These are phyloP conservation scores for Oldenlandia corymbosa DNA, from an alignment of 257 asterid species.

Conservation along the genomic window DNA sequence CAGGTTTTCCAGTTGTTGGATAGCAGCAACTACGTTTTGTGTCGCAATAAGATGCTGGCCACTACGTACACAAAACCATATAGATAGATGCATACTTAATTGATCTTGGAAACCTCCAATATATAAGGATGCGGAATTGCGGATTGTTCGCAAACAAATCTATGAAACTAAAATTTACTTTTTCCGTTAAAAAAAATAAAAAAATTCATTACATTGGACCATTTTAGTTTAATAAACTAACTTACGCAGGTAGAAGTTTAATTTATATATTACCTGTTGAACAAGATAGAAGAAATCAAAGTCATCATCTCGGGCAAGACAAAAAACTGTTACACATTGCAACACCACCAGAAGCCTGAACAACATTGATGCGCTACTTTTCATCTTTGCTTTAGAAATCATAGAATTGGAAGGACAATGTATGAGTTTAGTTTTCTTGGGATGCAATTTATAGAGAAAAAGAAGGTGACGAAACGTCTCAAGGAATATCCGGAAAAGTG, in stretches of 20 bases:
- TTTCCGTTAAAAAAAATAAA: too few relatives aligned
- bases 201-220: too few relatives aligned
- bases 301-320: slow-evolving; percentile 19
- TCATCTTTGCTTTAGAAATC: not conserved
- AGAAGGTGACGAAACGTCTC: not conserved
- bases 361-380: slow-evolving; percentile 16
- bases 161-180: too few relatives aligned
- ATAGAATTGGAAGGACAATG: not conserved
- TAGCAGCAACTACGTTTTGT: slow-evolving; percentile 60
- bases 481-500: slow-evolving; percentile 11
- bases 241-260: too few relatives aligned
- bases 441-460: slow-evolving; percentile 15
- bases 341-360: slow-evolving; percentile 13
- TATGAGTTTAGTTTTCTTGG: not conserved
- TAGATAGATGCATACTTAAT: too few relatives aligned
- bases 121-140: too few relatives aligned
- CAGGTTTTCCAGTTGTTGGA: slow-evolving; percentile 64
- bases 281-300: slow-evolving; percentile 43
- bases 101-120: too few relatives aligned
- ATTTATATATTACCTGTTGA: slow-evolving; percentile 29
- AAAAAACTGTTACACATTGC: slow-evolving; percentile 17
- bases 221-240: too few relatives aligned
- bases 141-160: too few relatives aligned
- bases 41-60: slow-evolving; percentile 79
- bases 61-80: slow-evolving; percentile 23